Base-by-base conservation (phyloP, 352 stramenopile species). In the Phytophthora palmivora region DNA sequence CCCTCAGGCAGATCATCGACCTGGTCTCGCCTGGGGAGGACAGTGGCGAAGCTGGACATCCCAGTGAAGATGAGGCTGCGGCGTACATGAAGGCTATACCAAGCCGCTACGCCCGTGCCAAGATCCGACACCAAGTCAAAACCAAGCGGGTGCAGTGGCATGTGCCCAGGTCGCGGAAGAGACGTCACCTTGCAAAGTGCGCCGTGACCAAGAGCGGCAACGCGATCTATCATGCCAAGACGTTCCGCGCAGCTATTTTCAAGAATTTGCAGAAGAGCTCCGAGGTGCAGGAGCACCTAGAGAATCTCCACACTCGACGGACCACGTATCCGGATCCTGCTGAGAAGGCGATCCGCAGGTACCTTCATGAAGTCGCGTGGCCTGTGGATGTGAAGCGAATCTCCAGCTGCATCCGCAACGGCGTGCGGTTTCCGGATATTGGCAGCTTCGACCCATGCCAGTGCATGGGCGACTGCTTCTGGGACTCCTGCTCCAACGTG, bases 41-140 rank as follows among this genome's bases (percentile, higher is more conserved):
- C n/a, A n/a, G n/a, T n/a, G n/a, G n/a, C n/a, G n/a, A n/a, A n/a
- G n/a, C n/a, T n/a, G n/a, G n/a, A n/a, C n/a, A n/a, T n/a, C n/a
- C n/a, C n/a, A n/a, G n/a, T n/a, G n/a, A n/a, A n/a, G n/a, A n/a
- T n/a, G n/a, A n/a, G n/a, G n/a, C n/a, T n/a, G n/a, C n/a, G n/a
- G n/a, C n/a, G n/a, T n/a, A n/a, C n/a, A n/a, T n/a, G n/a, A n/a
- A n/a, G n/a, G n/a, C n/a, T n/a, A n/a, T n/a, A n/a, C 39, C 41
- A 0, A 52, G 14, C 52, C 52, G 52, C 6, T 24, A 60, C 52
- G 19, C n/a, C 7, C 41, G 52, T 9, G 26, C 28, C 39, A 59
- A 59, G 19, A 59, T 59, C 18, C 41, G 51, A 6, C 51, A 59
- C 51, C 51, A 59, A 14, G n/a, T 18, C 3, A 51, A 28, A 18